These are phyloP conservation scores for Nemania diffusa DNA, from an alignment of 2,329 filamentous ascomycete genomes.

Conservation along the genomic window DNA sequence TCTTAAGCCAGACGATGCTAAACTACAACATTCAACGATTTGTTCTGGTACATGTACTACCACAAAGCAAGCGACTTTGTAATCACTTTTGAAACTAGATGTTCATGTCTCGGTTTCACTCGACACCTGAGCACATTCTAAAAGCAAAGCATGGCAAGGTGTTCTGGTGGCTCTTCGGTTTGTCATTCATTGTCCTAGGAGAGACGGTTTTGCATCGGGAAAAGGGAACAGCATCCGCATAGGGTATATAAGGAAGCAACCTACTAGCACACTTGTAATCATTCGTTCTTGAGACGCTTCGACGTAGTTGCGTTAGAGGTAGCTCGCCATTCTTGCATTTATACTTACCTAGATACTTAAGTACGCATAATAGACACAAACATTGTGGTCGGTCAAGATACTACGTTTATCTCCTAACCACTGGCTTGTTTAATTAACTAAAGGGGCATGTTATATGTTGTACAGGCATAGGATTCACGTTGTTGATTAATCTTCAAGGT, in stretches of 20 bases:
- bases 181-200: conserved; percentile 15
- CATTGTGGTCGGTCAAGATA: conserved; percentile 5
- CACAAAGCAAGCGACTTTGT: conserved; percentile 1
- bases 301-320: conserved; percentile 5
- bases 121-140: conserved; percentile 24
- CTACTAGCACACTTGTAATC: conserved; percentile 33
- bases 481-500: no score
- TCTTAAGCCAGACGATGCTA: conserved; percentile 35
- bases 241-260: conserved; percentile 20
- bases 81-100: not conserved
- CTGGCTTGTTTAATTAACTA: conserved; percentile 59
- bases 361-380: conserved; percentile 22
- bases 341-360: conserved; percentile 22
- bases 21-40: not conserved
- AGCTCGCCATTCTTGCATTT: conserved; percentile 17
- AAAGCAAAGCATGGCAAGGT: conserved; percentile 32
- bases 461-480: not conserved
- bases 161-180: conserved; percentile 24
- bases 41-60: conserved; percentile 2
- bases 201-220: conserved; percentile 20
- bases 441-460: not conserved
- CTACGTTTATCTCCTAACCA: not conserved
- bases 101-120: conserved; percentile 13
- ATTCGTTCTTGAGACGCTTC: conserved; percentile 26
- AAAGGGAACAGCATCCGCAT: conserved; percentile 14